Base-by-base conservation (phyloP, 192 early-diverging fungal genomes). In the Lobosporangium transversale region DNA sequence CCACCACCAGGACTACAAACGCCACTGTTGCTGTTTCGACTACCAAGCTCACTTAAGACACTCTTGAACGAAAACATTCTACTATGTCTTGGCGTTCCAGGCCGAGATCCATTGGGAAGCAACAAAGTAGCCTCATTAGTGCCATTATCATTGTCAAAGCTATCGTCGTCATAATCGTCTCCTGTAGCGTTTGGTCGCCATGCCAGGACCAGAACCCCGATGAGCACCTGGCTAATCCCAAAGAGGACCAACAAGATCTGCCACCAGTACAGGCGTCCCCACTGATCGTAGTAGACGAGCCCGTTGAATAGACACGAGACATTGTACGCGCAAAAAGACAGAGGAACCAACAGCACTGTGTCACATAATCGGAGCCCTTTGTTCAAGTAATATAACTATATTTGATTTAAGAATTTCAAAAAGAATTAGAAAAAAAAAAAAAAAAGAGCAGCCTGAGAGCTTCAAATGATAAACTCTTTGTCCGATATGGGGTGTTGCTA, bases 211-310 rank as follows among this genome's bases (percentile, higher is more conserved):
- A 88, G 51, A 3, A 93, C 92, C 8, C 92, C 92, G 15, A 78
- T 54, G 11, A 88, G 80, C 18, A 91, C 86, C 49, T 90, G 73
- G 14, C 83, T 79, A 27, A 91, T 85, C 29, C 92, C 92, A 15
- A 88, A 60, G 30, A 88, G 86, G 47, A 93, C 90, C 62, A 91
- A 76, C 6, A 87, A 56, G 36, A 92, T 68, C 66, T 91, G 89
- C 58, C 80, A 80, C 65, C 87, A 79, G 29, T 61, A 67, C 32
- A 93, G 75, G 26, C 87, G 80, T 1, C 78, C 78, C 79, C 91
- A 78, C 79, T 93, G 92, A 68, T 91, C 79, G 69, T 89, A 93
- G 57, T 93, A 93, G 8, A 93, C 90, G n/a, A 93, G 78, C 24
- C 90, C 91, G 68, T 90, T 93, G 54, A 92, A 83, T 42, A 93